Evolutionary conservation across 106 monocot genomes (phyloP).

Genomic region (Platanthera zijinensis): DNA sequence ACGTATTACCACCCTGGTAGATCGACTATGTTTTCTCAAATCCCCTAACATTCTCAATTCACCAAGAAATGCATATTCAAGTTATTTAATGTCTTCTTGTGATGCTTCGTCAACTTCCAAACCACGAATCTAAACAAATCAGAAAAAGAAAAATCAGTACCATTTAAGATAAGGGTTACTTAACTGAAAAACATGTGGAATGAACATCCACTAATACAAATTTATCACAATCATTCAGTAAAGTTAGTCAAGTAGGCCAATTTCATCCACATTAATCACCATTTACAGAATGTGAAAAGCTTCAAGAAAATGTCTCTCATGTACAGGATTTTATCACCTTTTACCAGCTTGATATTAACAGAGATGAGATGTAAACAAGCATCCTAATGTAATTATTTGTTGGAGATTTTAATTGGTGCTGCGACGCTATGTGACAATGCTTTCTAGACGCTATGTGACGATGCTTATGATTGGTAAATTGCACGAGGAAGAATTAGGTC

Average conservation of each 20-base stretch:
- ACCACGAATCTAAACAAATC: conserved; percentile 49
- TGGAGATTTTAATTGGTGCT: too few species aligned
- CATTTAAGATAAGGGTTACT: neutral
- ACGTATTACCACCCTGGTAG: too few species aligned
- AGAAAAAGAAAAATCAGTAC: neutral
- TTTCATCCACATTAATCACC: neutral
- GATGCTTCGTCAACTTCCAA: conserved; percentile 39
- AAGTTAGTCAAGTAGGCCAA: neutral
- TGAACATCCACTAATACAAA: neutral
- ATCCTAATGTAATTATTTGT: too few species aligned
- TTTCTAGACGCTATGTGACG: too few species aligned
- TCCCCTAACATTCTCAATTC: conserved; percentile 87
- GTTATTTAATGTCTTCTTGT: conserved; percentile 50
- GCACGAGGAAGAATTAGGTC: too few species aligned
- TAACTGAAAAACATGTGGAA: neutral
- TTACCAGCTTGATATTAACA: too few species aligned
- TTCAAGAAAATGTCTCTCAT: too few species aligned
- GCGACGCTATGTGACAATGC: too few species aligned
- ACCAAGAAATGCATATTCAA: conserved; percentile 70
- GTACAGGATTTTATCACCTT: too few species aligned
- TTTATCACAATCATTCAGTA: neutral
- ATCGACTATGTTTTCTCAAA: conserved; percentile 68
- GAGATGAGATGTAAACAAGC: too few species aligned
- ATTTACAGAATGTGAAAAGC: too few species aligned
- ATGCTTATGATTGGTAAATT: too few species aligned